Evolutionary conservation across 371 early-diverging fungal genomes (phyloP), one percentile per base, ranked within the genome.

Genomic region (Basidiobolus heterosporus): DNA sequence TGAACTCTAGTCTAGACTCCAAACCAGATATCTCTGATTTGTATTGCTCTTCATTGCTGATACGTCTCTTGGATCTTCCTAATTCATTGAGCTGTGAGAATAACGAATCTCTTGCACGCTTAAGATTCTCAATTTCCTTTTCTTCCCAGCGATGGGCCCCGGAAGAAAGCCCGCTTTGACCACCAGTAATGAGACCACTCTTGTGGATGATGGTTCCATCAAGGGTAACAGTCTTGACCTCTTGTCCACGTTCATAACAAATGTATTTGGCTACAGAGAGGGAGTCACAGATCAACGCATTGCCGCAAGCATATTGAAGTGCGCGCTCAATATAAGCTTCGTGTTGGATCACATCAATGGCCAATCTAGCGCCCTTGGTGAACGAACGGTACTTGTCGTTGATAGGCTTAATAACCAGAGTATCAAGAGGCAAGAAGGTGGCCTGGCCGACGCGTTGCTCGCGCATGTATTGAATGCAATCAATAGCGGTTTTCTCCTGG

Each of bases 171-270:
- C 60, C 65, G 17, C 60, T 64, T 35, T 65, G 61, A 23, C 85
- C 86, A 58, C 98, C 98, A 0, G 94, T 94, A 46, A 99, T 97
- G 52, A 91, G 61, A 40, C 96, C 98, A 49, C 75, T 87, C 56
- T 85, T 91, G 62, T 97, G 96, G 55, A 98, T 85, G 4, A 95
- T 75, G 2, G 85, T 79, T 15, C 98, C 97, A 55, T 96, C 93
- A 55, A 95, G 58, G 0, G 91, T 81, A 3, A 94, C 92, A 37
- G 85, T 85, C 80, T 14, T 18, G n/a, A 36, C 22, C 37, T 49
- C 36, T 20, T 13, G 46, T 44, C 74, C 69, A 46, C 73, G 59
- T 13, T 87, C 78, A 56, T 83, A 90, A 49, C 85, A 85, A 23
- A 96, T 74, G 14, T 83, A 62, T 49, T 75, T 75, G n/a, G 97